Evolutionary conservation across 495 filamentous ascomycete species (phyloP).

Genomic region (Cladorrhinum samala): DNA sequence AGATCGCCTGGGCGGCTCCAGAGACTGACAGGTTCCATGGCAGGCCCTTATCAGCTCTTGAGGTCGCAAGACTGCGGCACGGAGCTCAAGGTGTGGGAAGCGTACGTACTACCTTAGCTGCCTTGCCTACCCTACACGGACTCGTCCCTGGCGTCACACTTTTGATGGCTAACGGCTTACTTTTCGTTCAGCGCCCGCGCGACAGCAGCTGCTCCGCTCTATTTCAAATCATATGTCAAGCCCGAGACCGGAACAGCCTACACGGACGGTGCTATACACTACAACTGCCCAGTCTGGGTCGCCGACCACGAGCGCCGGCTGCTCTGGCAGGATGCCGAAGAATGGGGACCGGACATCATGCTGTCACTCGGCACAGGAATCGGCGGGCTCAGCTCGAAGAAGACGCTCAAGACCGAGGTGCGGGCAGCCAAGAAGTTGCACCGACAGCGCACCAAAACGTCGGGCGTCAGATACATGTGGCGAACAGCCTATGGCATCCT

Average conservation of each 20-base stretch:
- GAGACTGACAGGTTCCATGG: no score
- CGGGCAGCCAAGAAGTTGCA: conserved; percentile 24
- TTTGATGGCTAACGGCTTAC: no score
- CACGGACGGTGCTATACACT: conserved; percentile 39
- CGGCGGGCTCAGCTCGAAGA: conserved; percentile 5
- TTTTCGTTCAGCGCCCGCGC: conserved; percentile 29
- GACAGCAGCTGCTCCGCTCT: conserved; percentile 43
- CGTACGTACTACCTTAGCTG: conserved; percentile 21
- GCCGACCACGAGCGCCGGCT: conserved; percentile 42
- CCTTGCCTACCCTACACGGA: no score
- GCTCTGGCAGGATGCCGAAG: conserved; percentile 38
- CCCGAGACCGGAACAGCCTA: conserved; percentile 31
- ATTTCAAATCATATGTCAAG: conserved; percentile 43
- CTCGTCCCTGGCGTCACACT: no score
- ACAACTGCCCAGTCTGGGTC: conserved; percentile 43
- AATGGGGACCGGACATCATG: conserved; percentile 39
- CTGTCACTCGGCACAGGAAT: conserved; percentile 41
- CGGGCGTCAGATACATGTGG: conserved; percentile 1
- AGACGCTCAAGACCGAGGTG: conserved; percentile 17
- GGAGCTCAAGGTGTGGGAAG: conserved; percentile 50
- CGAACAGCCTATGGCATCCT: conserved; percentile 9
- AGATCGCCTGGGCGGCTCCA: no score
- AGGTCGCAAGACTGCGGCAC: conserved; percentile 34
- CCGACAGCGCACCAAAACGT: conserved; percentile 15
- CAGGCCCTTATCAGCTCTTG: conserved; percentile 37